Conservation (phyloP, 768 basidiomycete genomes). For the Mrakia gelida region DNA sequence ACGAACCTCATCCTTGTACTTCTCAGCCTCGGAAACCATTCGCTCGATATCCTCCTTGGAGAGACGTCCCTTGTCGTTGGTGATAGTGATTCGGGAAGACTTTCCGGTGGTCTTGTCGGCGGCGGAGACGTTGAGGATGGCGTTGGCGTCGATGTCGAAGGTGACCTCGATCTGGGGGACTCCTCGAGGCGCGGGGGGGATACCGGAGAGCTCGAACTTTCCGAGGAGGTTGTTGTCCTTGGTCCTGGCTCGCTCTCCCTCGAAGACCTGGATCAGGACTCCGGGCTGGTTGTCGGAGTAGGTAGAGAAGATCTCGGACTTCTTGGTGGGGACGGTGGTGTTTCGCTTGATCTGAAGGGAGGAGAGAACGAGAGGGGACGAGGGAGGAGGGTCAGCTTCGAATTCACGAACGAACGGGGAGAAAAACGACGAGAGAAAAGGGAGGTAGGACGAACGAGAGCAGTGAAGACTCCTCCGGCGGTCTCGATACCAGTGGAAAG, state of each 20-base stretch:
- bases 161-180: slow-evolving; percentile 51
- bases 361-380: not conserved
- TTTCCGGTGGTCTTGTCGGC: slow-evolving; percentile 50
- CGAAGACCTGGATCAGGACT: slow-evolving; percentile 50
- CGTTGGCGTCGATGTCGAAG: slow-evolving; percentile 68
- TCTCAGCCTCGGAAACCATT: slow-evolving; percentile 57
- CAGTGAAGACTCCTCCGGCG: slow-evolving; percentile 97
- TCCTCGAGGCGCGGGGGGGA: slow-evolving; percentile 51
- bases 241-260: slow-evolving; percentile 96
- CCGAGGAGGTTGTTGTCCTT: slow-evolving; percentile 99
- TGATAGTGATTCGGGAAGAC: slow-evolving; percentile 80
- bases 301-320: slow-evolving; percentile 47
- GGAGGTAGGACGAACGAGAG: slow-evolving; percentile 50
- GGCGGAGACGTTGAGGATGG: slow-evolving; percentile 49
- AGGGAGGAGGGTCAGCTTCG: not conserved
- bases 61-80: slow-evolving; percentile 91
- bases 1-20: slow-evolving; percentile 61
- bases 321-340: slow-evolving; percentile 41
- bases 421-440: not conserved
- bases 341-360: slow-evolving; percentile 48
- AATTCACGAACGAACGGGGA: not conserved
- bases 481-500: slow-evolving; percentile 94
- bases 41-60: slow-evolving; percentile 59
- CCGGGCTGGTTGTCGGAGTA: slow-evolving; percentile 48
- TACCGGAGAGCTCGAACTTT: slow-evolving; percentile 66